phyloP scores from a whole-genome alignment of 305 asterid genomes.

The Fraxinus xanthoxyloides region DNA sequence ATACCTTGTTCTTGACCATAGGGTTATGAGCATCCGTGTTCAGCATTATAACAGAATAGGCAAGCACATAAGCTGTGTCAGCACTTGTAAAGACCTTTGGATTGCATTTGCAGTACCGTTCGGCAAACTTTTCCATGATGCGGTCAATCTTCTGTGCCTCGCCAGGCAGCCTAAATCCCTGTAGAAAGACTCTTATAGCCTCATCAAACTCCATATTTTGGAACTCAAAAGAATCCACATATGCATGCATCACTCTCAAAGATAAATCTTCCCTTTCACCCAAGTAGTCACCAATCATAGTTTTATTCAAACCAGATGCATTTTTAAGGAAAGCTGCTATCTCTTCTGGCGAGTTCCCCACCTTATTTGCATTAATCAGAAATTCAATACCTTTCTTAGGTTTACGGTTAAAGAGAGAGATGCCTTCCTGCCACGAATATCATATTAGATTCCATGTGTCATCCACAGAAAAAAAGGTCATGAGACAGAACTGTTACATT shows the following conservation, averaged over 20 bases:
- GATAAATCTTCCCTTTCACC: constrained; percentile 98
- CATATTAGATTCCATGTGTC: constrained; percentile 27
- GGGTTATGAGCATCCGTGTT: constrained; percentile 99
- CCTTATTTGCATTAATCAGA: constrained; percentile 90
- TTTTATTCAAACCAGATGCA: constrained; percentile 84
- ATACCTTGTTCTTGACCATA: constrained; percentile 96
- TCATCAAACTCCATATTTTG: constrained; percentile 93
- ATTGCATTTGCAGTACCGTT: constrained; percentile 94
- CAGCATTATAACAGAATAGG: constrained; percentile 95
- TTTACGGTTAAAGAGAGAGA: constrained; percentile 93
- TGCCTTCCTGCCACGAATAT: constrained; percentile 89
- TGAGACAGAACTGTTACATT: constrained; percentile 18
- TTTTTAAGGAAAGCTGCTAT: constrained; percentile 86
- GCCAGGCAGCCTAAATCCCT: constrained; percentile 96
- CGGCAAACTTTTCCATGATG: constrained; percentile 97
- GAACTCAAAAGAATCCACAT: constrained; percentile 96
- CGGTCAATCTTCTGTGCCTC: constrained; percentile 99
- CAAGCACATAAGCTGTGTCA: constrained; percentile 98
- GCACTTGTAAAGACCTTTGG: constrained; percentile 91
- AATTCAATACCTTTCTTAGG: constrained; percentile 97
- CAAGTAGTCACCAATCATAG: constrained; percentile 93
- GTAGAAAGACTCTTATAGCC: constrained; percentile 90
- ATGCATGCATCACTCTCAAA: constrained; percentile 96
- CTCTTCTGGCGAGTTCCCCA: constrained; percentile 89
- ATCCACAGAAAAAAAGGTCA: constrained; percentile 17